These are phyloP conservation scores for Aschersonia sp. DNA, from an alignment of 2,329 filamentous ascomycete species.

Conservation along the genomic window DNA sequence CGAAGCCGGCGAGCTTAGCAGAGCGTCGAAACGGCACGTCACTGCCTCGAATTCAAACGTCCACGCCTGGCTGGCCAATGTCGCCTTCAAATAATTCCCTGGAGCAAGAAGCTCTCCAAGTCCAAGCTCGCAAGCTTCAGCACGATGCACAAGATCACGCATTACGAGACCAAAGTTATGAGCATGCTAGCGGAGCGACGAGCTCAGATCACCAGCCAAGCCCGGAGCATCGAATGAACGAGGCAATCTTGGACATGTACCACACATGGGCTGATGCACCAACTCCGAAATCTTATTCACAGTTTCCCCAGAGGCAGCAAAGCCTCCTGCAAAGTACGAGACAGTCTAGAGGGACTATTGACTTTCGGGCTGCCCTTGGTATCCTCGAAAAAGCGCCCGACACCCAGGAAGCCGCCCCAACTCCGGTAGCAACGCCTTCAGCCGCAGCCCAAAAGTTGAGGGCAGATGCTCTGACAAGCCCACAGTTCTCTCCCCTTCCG, in stretches of 20 bases:
- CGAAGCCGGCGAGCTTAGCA: not conserved
- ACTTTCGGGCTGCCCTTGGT: slow-evolving; percentile 10
- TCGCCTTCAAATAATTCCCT: not conserved
- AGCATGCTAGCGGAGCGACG: not conserved
- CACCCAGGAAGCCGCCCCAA: not conserved
- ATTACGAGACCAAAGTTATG: not conserved
- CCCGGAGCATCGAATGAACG: slow-evolving; percentile 3
- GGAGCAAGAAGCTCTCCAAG: not conserved
- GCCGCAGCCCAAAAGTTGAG: not conserved
- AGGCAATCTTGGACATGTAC: slow-evolving; percentile 10
- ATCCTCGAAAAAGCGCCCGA: not conserved
- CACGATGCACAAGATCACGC: not conserved
- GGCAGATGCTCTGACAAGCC: slow-evolving; percentile 5
- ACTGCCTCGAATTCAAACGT: slow-evolving; percentile 1
- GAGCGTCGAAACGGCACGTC: slow-evolving; percentile 1
- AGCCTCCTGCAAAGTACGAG: slow-evolving; percentile 9
- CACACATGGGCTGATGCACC: slow-evolving; percentile 7
- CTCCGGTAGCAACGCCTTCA: not conserved
- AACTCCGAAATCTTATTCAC: slow-evolving; percentile 7
- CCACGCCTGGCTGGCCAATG: slow-evolving; percentile 1
- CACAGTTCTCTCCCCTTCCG: slow-evolving; percentile 26
- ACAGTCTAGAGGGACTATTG: slow-evolving; percentile 9
- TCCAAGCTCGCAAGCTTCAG: not conserved
- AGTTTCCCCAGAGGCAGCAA: slow-evolving; percentile 6
- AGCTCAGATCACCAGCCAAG: not conserved